Conservation (phyloP, 805 yeast species). For the Yarrowia sp. region DNA sequence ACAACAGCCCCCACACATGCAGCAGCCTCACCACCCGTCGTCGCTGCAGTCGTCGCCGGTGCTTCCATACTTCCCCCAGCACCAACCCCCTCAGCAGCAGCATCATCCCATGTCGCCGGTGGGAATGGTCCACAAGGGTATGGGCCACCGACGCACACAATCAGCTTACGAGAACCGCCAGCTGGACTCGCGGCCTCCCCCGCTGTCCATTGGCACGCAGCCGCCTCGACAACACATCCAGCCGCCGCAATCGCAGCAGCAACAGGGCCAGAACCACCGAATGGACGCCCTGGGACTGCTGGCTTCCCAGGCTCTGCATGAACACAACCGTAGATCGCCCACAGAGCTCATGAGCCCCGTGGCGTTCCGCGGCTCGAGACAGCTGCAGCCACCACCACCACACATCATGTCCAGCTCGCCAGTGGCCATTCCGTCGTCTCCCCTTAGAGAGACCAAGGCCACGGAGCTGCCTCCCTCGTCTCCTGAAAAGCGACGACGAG, state of each 20-base stretch:
- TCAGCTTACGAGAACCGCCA: slow-evolving; percentile 25
- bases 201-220: background rate
- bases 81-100: slow-evolving; percentile 23
- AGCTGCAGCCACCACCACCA: slow-evolving; percentile 14
- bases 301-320: slow-evolving; percentile 49
- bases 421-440: slow-evolving; percentile 1
- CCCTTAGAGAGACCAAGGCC: background rate
- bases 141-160: slow-evolving; percentile 19
- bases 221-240: slow-evolving; percentile 28
- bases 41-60: slow-evolving; percentile 21
- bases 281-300: slow-evolving; percentile 53
- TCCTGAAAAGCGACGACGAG: slow-evolving; percentile 37
- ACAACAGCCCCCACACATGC: slow-evolving; percentile 30
- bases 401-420: slow-evolving; percentile 17
- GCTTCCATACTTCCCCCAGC: slow-evolving; percentile 24
- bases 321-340: slow-evolving; percentile 39
- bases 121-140: slow-evolving; percentile 20
- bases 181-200: slow-evolving; percentile 27
- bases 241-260: slow-evolving; percentile 18
- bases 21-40: slow-evolving; percentile 24
- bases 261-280: slow-evolving; percentile 36
- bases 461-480: slow-evolving; percentile 16
- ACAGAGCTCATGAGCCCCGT: slow-evolving; percentile 34
- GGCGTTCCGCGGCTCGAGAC: slow-evolving; percentile 27
- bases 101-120: slow-evolving; percentile 20